A percentile compares a stretch with the other conserved stretches of the same genome.
Evolutionary conservation across 345 rosid species (phyloP).

Genomic region (Boechera retrofracta): DNA sequence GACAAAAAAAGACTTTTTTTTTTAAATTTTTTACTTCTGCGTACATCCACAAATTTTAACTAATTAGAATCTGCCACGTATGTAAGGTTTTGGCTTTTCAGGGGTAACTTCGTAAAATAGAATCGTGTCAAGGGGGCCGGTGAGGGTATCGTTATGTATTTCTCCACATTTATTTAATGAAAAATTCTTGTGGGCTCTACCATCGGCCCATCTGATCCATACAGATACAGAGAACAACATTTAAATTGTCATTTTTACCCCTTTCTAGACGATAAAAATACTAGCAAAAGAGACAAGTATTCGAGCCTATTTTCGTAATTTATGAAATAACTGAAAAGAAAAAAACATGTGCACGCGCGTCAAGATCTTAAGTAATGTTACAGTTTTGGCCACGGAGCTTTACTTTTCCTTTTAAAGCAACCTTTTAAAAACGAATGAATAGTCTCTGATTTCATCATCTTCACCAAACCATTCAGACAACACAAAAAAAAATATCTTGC

Average conservation of each 20-base stretch:
- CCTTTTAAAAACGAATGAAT: not conserved
- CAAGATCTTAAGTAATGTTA: conserved; percentile 37
- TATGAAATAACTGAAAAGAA: not conserved
- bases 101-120: conserved; percentile 16
- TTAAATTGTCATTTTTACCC: conserved; percentile 22
- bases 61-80: conserved; percentile 23
- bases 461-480: conserved; percentile 33
- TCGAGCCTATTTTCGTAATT: conserved; percentile 20
- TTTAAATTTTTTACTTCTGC: not conserved
- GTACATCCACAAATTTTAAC: not conserved
- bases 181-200: conserved; percentile 34
- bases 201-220: conserved; percentile 51
- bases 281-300: not conserved
- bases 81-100: not conserved
- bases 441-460: conserved; percentile 26
- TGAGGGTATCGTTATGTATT: conserved; percentile 10
- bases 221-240: not conserved
- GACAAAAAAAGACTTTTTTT: not conserved
- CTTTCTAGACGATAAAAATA: not conserved
- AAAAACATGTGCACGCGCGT: conserved; percentile 48
- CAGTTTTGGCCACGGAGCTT: conserved; percentile 9
- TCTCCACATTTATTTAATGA: conserved; percentile 35
- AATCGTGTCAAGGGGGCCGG: not conserved
- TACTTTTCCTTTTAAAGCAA: not conserved
- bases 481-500: not conserved